phyloP scores from a whole-genome alignment of 345 rosid genomes.

The Zanthoxylum bungeanum region DNA sequence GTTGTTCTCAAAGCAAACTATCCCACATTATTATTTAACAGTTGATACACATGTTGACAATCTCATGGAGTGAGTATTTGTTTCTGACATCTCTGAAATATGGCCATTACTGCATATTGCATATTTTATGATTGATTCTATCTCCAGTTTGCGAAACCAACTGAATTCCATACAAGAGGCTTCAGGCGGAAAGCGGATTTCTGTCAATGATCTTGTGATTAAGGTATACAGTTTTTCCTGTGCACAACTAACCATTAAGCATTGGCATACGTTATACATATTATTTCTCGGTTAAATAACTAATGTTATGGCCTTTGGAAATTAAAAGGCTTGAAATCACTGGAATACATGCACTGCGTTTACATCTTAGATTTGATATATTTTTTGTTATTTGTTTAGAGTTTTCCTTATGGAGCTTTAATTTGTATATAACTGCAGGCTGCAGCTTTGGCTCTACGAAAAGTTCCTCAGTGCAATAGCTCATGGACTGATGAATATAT shows the following conservation, averaged over 20 bases:
- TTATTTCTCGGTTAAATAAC: neutral
- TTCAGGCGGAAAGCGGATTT: slow-evolving; percentile 88
- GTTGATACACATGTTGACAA: slow-evolving; percentile 94
- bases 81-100: neutral
- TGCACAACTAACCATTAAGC: neutral
- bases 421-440: slow-evolving; percentile 48
- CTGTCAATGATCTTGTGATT: slow-evolving; percentile 93
- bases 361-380: neutral
- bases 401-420: neutral
- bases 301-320: neutral
- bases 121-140: slow-evolving; percentile 9
- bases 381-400: neutral
- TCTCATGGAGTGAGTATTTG: slow-evolving; percentile 69
- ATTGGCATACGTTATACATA: neutral
- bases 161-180: slow-evolving; percentile 86
- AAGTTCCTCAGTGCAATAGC: slow-evolving; percentile 96
- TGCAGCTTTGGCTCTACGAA: slow-evolving; percentile 91
- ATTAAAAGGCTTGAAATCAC: neutral
- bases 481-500: slow-evolving; percentile 94
- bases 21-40: slow-evolving; percentile 93
- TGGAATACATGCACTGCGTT: neutral
- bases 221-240: slow-evolving; percentile 50
- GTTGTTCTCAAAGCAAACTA: slow-evolving; percentile 88
- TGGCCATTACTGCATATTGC: neutral
- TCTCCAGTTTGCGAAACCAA: slow-evolving; percentile 66